Base-by-base conservation (phyloP, 345 rosid genomes). In the Sisymbrium altissimum region DNA sequence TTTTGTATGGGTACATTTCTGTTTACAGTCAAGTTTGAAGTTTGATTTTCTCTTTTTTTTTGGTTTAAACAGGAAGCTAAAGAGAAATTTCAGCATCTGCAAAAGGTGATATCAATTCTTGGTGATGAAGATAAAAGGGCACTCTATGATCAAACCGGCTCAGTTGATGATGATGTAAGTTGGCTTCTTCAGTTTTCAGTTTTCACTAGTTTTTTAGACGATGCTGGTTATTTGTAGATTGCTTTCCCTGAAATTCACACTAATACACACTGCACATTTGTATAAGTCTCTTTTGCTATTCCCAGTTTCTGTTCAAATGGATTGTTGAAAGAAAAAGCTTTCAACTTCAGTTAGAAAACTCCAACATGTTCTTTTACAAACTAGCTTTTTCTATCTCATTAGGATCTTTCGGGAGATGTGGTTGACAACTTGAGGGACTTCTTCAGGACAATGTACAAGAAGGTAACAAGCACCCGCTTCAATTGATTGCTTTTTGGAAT, bases 21-120 rank as follows among this genome's bases (percentile, higher is more conserved):
- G 6, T 33, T 33, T 33, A 91, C 88, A 25, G 84, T 35, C 41
- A 27, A 58, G 41, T 19, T 10, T 7, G 30, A 40, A 17, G 17
- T 9, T 52, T 19, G 8, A 39, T 13, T 64, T 9, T 44, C 15
- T 17, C 17, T 64, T n/a, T 13, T 54, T 64, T n/a, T 13, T 54
- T 11, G 55, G 10, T 23, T 39, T 2, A 9, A 44, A 69, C 53
- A 95, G 99, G 98, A 89, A 55, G 97, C 98, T 45, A 96, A 92
- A 68, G 99, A 89, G 80, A 96, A 92, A 46, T 92, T 92, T 80
- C 98, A 96, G 87, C 94, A 89, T 70, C 74, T 96, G 82, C 97
- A 96, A 74, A 96, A 89, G 80, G 97, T 90, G 74, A 90, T 96
- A 21, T 89, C 96, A 0, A 80, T 96, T 80, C 92, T 92, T 1